Evolutionary conservation across 2,329 filamentous ascomycete species (phyloP), one percentile per base, ranked within the genome.

Genomic region (Orbilia blumenaviensis): DNA sequence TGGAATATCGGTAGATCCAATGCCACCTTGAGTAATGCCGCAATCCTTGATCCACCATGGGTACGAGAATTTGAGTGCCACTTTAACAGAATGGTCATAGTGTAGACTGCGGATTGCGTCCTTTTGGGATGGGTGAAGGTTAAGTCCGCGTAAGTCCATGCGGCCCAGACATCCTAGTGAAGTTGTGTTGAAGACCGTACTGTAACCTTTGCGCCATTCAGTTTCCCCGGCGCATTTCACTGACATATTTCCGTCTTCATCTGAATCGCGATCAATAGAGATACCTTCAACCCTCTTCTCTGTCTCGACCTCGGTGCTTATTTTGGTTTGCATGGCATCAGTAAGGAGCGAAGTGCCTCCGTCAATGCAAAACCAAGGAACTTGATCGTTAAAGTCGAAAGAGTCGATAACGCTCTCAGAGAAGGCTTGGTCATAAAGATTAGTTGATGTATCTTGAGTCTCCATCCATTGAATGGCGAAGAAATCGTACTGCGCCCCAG

Each of bases 61-160:
- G 1, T 67, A 60, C 14, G 67, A 80, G 79, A 84, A 85, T 38
- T 82, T 83, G 21, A 84, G 81, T 23, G 73, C 82, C 6, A 84
- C 80, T 64, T 84, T 84, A 72, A 67, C 73, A 5, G 82, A 79
- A 18, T 75, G 72, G 48, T 78, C 81, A 69, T 83, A 84, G 23
- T 68, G 60, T 2, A 84, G 79, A 6, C 67, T 67, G 9, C 83
- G 81, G 46, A 83, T 81, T 4, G 82, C 83, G 9, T 73, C 34
- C 27, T 81, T 81, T 61, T 80, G 80, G 14, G 18, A 14, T 1
- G 52, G 62, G 3, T 77, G 67, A 10, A 78, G 68, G 6, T 78
- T 61, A 41, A 78, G 48, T 7, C 34, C 27, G 2, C 50, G 56
- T 12, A 78, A n/a, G 27, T 79, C 77, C 71, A 79, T 79, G 27